These are phyloP conservation scores for Phylloporus rhodoxanthus DNA, from an alignment of 768 basidiomycete species.

Conservation along the genomic window DNA sequence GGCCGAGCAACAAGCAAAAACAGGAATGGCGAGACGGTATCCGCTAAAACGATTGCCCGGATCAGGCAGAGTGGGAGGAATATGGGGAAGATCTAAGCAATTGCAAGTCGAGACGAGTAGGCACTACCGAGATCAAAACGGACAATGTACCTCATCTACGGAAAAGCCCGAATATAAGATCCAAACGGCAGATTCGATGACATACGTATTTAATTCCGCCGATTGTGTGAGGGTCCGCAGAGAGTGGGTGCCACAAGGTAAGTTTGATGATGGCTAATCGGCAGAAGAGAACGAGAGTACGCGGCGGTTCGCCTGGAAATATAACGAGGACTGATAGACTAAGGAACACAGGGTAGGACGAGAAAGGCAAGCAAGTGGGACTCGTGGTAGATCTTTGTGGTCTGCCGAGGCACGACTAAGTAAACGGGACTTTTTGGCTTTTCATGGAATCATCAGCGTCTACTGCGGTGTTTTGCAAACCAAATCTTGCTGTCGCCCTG, in stretches of 20 bases:
- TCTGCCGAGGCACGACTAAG: conserved; percentile 26
- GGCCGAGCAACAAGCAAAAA: not conserved
- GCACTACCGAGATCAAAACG: conserved; percentile 19
- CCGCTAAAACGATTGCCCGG: conserved; percentile 8
- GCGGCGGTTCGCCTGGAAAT: conserved; percentile 42
- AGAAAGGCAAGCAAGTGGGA: conserved; percentile 26
- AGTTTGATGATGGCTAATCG: conserved; percentile 41
- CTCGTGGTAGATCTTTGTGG: conserved; percentile 20
- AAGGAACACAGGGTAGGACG: conserved; percentile 27
- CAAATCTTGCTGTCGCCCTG: conserved; percentile 13
- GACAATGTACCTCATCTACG: conserved; percentile 32
- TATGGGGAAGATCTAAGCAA: conserved; percentile 14
- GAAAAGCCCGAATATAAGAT: conserved; percentile 30
- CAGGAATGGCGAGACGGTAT: not conserved
- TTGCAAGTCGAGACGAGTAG: conserved; percentile 12
- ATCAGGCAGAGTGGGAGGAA: conserved; percentile 6
- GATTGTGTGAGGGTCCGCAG: conserved; percentile 26
- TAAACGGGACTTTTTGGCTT: conserved; percentile 26
- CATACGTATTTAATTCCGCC: conserved; percentile 27
- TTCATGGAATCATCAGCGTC: conserved; percentile 24
- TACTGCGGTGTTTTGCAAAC: conserved; percentile 28
- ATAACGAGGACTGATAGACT: conserved; percentile 29
- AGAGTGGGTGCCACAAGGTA: conserved; percentile 36
- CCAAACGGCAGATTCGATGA: conserved; percentile 44
- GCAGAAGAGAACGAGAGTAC: conserved; percentile 36